Evolutionary conservation across 139 green algal genomes (phyloP).

Genomic region (Chlamydomonas sp.): DNA sequence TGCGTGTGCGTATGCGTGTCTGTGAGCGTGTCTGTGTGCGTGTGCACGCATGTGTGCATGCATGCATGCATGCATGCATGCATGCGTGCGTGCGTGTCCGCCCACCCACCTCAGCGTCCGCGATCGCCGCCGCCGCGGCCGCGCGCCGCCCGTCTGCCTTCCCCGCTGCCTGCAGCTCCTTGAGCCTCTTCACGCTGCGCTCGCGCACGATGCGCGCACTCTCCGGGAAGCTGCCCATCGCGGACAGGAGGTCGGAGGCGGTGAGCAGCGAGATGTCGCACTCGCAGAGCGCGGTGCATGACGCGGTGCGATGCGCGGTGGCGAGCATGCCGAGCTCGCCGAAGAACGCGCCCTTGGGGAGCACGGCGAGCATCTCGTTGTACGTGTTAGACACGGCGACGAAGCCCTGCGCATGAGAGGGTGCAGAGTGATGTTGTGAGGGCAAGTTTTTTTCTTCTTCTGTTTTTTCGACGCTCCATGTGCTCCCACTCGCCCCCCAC

Average conservation of each 20-base stretch:
- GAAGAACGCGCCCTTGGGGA: constrained; percentile 48
- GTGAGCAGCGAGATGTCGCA: constrained; percentile 46
- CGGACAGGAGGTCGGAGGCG: constrained; percentile 33
- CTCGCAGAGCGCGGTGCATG: constrained; percentile 40
- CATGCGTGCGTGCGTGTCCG: too few species aligned
- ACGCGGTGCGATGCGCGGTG: constrained; percentile 42
- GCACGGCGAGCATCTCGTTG: constrained; percentile 44
- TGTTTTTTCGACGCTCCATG: background rate
- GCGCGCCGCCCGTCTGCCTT: too few species aligned
- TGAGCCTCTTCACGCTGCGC: background rate
- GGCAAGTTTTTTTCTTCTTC: background rate
- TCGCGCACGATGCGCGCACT: constrained; percentile 35
- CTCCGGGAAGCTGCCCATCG: constrained; percentile 51
- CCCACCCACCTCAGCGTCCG: too few species aligned
- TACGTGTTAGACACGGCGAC: constrained; percentile 47
- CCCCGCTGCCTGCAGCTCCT: constrained; percentile 12
- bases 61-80: too few species aligned
- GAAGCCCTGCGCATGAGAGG: constrained; percentile 36
- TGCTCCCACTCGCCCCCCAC: background rate
- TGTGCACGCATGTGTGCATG: too few species aligned
- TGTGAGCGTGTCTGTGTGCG: too few species aligned
- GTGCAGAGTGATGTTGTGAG: too few species aligned
- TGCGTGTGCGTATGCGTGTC: too few species aligned
- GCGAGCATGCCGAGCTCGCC: constrained; percentile 50
- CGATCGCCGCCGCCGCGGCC: too few species aligned